phyloP scores from a whole-genome alignment of 129 eudicot species.

The Flaveria ramosissima region DNA sequence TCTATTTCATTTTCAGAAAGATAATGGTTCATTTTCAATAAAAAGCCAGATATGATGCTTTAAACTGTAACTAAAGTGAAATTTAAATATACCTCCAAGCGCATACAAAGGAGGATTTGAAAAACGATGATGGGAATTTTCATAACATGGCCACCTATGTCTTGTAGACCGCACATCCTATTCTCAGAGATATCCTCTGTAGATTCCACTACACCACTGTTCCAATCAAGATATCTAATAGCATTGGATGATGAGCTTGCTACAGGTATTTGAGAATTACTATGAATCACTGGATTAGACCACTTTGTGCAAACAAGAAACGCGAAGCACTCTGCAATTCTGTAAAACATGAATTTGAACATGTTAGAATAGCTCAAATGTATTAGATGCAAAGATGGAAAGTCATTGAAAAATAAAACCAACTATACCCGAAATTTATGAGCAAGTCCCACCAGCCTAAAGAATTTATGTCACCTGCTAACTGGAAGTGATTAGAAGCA shows the following conservation, averaged over 20 bases:
- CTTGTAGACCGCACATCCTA: conserved; percentile 61
- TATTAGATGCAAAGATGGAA: background rate
- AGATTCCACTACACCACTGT: conserved; percentile 56
- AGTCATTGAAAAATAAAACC: background rate
- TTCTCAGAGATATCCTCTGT: conserved; percentile 51
- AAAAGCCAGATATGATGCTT: background rate
- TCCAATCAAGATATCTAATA: conserved; percentile 64
- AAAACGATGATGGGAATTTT: conserved; percentile 65
- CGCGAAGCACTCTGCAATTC: conserved; percentile 88
- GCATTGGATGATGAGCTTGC: conserved; percentile 54
- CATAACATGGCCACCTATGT: conserved; percentile 81
- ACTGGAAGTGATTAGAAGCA: conserved; percentile 16
- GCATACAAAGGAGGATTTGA: conserved; percentile 83
- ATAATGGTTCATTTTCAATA: conserved; percentile 9
- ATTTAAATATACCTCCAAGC: conserved; percentile 55
- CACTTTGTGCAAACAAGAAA: conserved; percentile 93
- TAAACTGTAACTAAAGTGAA: background rate
- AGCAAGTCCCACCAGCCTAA: conserved; percentile 90
- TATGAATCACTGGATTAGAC: conserved; percentile 76
- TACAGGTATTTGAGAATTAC: conserved; percentile 45
- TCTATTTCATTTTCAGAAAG: background rate
- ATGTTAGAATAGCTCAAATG: background rate
- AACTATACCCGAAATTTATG: conserved; percentile 69
- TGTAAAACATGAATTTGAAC: conserved; percentile 28
- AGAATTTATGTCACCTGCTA: conserved; percentile 64